phyloP scores from a whole-genome alignment of 257 asterid genomes.

The Fraxinus quadrangulata region DNA sequence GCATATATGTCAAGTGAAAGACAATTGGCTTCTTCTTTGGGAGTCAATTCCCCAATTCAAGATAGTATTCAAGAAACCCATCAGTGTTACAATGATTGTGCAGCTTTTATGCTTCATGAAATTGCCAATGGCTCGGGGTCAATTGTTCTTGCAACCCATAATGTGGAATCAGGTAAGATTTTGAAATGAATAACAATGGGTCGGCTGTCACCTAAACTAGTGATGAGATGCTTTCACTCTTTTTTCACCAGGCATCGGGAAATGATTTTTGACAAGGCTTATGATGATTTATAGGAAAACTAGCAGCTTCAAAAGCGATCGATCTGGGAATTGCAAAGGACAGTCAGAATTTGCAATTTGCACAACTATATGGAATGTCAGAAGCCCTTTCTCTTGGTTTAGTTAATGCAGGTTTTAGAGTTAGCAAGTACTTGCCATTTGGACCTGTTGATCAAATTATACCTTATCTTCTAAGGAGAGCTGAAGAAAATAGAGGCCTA shows the following conservation, averaged over 20 bases:
- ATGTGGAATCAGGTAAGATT: conserved; percentile 63
- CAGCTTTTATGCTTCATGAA: conserved; percentile 58
- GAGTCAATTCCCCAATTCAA: conserved; percentile 62
- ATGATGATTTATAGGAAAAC: conserved; percentile 41
- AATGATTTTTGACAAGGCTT: neutral
- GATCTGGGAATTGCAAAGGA: conserved; percentile 55
- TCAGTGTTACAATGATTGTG: conserved; percentile 55
- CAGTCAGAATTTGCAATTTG: conserved; percentile 59
- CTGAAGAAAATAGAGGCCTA: conserved; percentile 88
- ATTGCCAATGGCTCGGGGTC: conserved; percentile 64
- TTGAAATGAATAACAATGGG: neutral
- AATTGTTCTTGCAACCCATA: conserved; percentile 85
- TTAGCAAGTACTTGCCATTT: conserved; percentile 80
- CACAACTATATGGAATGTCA: conserved; percentile 93
- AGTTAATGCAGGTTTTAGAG: conserved; percentile 69
- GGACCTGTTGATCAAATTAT: conserved; percentile 88
- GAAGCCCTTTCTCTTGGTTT: conserved; percentile 69
- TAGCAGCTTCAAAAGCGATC: conserved; percentile 65
- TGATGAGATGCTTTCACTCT: neutral
- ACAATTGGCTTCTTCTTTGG: conserved; percentile 39
- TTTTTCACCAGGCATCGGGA: neutral
- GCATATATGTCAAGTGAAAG: conserved; percentile 74
- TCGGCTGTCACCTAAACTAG: no score
- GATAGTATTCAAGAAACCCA: conserved; percentile 55
- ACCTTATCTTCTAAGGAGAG: conserved; percentile 86